Conservation (phyloP, 441 rosid genomes). For the Adansonia madagascariensis region DNA sequence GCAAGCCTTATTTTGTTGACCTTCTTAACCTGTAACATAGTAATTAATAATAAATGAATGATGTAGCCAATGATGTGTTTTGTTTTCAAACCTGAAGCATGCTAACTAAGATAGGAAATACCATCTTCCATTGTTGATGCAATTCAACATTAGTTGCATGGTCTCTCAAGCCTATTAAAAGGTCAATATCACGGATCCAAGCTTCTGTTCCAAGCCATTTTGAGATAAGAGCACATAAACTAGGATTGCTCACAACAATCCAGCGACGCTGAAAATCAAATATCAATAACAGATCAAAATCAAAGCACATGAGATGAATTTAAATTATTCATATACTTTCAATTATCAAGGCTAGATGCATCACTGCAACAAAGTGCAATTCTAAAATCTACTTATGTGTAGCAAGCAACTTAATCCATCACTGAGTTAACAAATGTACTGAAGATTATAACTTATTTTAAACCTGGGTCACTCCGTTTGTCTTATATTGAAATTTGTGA, state of each 20-base stretch:
- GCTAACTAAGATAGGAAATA: constrained; percentile 30
- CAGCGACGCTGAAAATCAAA: constrained; percentile 56
- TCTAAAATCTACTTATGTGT: not conserved
- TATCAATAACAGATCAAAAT: constrained; percentile 22
- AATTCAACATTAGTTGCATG: constrained; percentile 42
- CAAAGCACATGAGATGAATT: constrained; percentile 12
- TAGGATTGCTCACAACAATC: constrained; percentile 66
- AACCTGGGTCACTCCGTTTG: constrained; percentile 69
- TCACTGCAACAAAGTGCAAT: not conserved
- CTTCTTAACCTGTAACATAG: constrained; percentile 45
- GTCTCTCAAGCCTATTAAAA: constrained; percentile 54
- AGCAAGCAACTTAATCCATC: not conserved
- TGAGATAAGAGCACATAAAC: constrained; percentile 52
- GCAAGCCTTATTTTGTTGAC: constrained; percentile 62
- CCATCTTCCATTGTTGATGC: constrained; percentile 56
- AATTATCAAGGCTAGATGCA: constrained; percentile 4
- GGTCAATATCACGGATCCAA: constrained; percentile 59
- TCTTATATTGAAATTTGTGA: constrained; percentile 68
- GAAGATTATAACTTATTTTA: not conserved
- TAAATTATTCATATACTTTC: not conserved
- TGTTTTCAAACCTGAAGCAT: constrained; percentile 24
- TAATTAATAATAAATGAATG: constrained; percentile 20
- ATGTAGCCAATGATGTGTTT: not conserved
- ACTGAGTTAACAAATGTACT: not conserved
- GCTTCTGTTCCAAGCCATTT: constrained; percentile 65